Percentiles rank a stretch among this genome's conserved stretches.
Evolutionary conservation across 768 basidiomycete species (phyloP).

Genomic region (Psilocybe azurescens): DNA sequence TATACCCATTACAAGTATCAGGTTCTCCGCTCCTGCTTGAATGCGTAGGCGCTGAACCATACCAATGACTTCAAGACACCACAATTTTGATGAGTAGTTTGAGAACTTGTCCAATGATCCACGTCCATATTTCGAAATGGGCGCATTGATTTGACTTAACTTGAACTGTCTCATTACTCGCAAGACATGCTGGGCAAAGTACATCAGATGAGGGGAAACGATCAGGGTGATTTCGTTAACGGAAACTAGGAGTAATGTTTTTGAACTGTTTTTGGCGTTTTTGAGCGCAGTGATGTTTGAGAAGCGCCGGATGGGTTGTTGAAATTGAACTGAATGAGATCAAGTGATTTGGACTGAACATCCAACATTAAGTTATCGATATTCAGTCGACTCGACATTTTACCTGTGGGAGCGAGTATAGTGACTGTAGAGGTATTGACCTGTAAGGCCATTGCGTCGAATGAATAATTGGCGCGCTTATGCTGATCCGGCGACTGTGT

Average conservation of each 20-base stretch:
- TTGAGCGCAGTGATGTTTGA: slow-evolving; percentile 49
- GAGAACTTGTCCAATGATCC: slow-evolving; percentile 18
- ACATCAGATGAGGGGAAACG: slow-evolving; percentile 63
- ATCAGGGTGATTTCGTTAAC: slow-evolving; percentile 46
- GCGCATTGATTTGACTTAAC: slow-evolving; percentile 16
- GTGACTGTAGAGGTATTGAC: slow-evolving; percentile 32
- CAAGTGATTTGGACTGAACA: slow-evolving; percentile 25
- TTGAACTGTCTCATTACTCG: slow-evolving; percentile 51
- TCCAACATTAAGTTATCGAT: slow-evolving; percentile 35
- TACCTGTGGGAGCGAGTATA: slow-evolving; percentile 39
- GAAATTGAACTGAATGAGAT: slow-evolving; percentile 33
- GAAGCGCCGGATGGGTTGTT: slow-evolving; percentile 40
- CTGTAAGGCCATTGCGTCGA: slow-evolving; percentile 28
- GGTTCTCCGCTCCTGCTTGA: slow-evolving; percentile 73
- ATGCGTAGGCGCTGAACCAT: slow-evolving; percentile 51
- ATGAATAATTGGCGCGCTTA: slow-evolving; percentile 2
- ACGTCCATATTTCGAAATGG: slow-evolving; percentile 10
- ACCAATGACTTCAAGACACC: slow-evolving; percentile 42
- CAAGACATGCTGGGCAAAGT: slow-evolving; percentile 60
- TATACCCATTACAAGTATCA: slow-evolving; percentile 65
- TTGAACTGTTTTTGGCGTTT: slow-evolving; percentile 32
- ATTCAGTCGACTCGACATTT: slow-evolving; percentile 39
- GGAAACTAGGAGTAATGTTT: slow-evolving; percentile 40
- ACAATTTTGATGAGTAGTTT: slow-evolving; percentile 20
- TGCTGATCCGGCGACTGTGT: neutral